Evolutionary conservation across 179 eudicot genomes (phyloP).

Genomic region (Spergularia azorica): DNA sequence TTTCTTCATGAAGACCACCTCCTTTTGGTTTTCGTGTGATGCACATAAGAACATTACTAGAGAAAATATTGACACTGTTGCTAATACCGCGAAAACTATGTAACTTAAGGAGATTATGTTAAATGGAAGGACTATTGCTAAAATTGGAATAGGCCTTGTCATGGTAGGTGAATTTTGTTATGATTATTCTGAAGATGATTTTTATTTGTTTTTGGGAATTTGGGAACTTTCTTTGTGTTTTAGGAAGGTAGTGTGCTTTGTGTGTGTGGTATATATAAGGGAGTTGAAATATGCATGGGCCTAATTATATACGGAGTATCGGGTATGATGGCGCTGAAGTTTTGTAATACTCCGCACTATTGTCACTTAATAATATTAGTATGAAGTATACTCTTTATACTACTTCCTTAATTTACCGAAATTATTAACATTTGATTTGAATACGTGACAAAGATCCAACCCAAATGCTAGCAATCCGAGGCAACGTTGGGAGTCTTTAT

Average conservation of each 20-base stretch:
- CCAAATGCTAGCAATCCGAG: no score
- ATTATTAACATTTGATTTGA: no score
- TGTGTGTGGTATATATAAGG: background rate
- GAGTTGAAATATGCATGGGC: background rate
- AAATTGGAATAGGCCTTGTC: constrained; percentile 26
- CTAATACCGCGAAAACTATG: constrained; percentile 8
- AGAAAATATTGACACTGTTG: constrained; percentile 11
- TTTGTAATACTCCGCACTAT: no score
- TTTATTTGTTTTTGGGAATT: background rate
- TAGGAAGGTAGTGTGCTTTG: background rate
- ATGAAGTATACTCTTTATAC: no score
- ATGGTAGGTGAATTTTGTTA: background rate
- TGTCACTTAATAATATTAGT: no score
- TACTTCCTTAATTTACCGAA: no score
- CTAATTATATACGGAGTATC: no score
- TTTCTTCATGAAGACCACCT: constrained; percentile 3
- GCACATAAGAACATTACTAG: constrained; percentile 31
- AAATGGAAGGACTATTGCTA: constrained; percentile 13
- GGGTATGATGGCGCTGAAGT: no score
- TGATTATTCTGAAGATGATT: no score
- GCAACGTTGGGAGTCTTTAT: no score
- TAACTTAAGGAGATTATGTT: constrained; percentile 9
- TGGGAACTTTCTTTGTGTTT: background rate
- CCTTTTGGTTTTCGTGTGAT: constrained; percentile 23
- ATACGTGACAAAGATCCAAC: no score